A percentile compares a stretch with the other conserved stretches of the same genome.
Evolutionary conservation across 1,139 yeast species (phyloP).

Genomic region (Saccharomyces hybrid): DNA sequence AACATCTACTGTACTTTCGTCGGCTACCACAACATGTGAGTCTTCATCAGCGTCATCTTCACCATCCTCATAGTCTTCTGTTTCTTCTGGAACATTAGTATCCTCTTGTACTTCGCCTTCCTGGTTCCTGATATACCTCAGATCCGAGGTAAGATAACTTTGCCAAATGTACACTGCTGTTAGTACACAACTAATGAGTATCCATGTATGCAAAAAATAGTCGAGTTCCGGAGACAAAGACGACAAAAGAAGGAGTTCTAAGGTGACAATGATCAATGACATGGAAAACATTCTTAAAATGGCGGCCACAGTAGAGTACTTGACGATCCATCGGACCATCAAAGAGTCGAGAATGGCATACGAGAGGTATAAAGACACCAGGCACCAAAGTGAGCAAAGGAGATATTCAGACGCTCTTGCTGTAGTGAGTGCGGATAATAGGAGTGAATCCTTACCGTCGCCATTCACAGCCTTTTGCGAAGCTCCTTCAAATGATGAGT

Average conservation of each 20-base stretch:
- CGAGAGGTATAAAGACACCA: constrained; percentile 78
- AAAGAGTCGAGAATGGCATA: constrained; percentile 81
- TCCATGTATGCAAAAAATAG: constrained; percentile 85
- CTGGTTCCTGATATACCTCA: constrained; percentile 47
- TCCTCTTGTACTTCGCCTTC: constrained; percentile 7
- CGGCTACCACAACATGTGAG: neutral
- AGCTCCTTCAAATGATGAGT: neutral
- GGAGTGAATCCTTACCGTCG: constrained; percentile 17
- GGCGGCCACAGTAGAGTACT: constrained; percentile 81
- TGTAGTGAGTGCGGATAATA: constrained; percentile 36
- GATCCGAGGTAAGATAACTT: constrained; percentile 80
- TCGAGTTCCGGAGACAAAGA: constrained; percentile 48
- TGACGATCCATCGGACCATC: constrained; percentile 90
- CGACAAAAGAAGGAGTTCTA: constrained; percentile 59
- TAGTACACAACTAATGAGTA: constrained; percentile 72
- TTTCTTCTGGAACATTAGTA: neutral
- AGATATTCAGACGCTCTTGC: constrained; percentile 65
- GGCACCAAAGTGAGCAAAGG: constrained; percentile 70
- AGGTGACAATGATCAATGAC: constrained; percentile 62
- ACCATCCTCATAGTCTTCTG: constrained; percentile 1
- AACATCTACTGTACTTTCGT: neutral
- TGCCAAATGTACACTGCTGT: constrained; percentile 82
- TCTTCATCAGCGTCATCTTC: neutral
- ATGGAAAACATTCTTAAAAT: constrained; percentile 77
- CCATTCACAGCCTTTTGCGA: neutral